Evolutionary conservation across 108 stramenopile genomes (phyloP).

Genomic region (Conticribra weissflogii): DNA sequence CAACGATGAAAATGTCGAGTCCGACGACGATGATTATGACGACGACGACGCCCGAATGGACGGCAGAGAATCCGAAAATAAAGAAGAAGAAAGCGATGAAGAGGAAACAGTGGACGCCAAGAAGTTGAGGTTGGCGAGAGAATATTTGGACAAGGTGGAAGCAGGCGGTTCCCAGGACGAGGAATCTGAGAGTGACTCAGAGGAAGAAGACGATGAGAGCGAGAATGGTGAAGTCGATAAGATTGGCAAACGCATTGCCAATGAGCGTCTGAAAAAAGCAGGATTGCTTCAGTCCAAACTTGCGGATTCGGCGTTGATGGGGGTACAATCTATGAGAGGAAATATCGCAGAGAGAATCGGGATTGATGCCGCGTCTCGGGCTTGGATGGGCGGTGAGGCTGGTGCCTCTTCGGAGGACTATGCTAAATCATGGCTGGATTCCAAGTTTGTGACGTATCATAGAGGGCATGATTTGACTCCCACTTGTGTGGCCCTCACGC

Average conservation of each 20-base stretch:
- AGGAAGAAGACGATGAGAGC: slow-evolving; percentile 45
- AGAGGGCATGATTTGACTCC: slow-evolving; percentile 84
- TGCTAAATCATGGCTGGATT: slow-evolving; percentile 64
- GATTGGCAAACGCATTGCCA: slow-evolving; percentile 52
- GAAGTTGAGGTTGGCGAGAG: slow-evolving; percentile 73
- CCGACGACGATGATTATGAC: slow-evolving; percentile 53
- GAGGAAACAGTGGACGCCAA: slow-evolving; percentile 84
- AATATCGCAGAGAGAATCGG: slow-evolving; percentile 13
- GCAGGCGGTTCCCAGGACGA: slow-evolving; percentile 32
- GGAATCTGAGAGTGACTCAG: slow-evolving; percentile 34
- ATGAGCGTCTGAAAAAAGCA: slow-evolving; percentile 66
- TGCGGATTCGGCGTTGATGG: slow-evolving; percentile 58
- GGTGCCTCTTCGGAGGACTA: slow-evolving; percentile 4
- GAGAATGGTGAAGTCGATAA: slow-evolving; percentile 34
- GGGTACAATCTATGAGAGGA: slow-evolving; percentile 33
- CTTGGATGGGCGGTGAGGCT: slow-evolving; percentile 22
- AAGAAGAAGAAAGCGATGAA: slow-evolving; percentile 60
- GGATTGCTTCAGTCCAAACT: slow-evolving; percentile 64
- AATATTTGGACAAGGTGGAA: slow-evolving; percentile 78
- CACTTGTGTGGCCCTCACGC: slow-evolving; percentile 86
- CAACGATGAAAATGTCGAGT: slow-evolving; percentile 42
- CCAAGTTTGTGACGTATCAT: slow-evolving; percentile 53
- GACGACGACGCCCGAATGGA: slow-evolving; percentile 34
- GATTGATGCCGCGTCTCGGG: neutral
- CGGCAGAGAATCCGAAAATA: slow-evolving; percentile 23